Evolutionary conservation across 306 rosid genomes (phyloP).

Genomic region (Chamaecrista fasciculata): DNA sequence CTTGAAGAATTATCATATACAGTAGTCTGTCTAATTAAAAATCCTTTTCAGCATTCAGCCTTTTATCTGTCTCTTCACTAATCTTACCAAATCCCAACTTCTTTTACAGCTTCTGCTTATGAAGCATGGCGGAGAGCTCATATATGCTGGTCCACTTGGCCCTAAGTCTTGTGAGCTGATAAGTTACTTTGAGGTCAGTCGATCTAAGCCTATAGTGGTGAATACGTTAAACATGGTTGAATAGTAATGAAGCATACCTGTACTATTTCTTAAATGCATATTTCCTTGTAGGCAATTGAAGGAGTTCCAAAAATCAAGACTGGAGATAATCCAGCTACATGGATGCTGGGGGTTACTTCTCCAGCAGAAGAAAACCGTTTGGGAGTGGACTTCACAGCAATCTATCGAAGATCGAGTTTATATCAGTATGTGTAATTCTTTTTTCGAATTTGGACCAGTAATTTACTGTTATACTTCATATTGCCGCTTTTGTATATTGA

Average conservation of each 20-base stretch:
- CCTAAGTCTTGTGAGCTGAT: conserved; percentile 77
- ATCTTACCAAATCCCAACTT: conserved; percentile 28
- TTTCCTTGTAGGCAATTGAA: conserved; percentile 65
- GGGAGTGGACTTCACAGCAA: conserved; percentile 88
- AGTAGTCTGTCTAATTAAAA: conserved; percentile 11
- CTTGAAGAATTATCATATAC: conserved; percentile 6
- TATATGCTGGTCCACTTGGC: conserved; percentile 97
- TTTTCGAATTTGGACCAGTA: background rate
- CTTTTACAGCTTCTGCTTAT: conserved; percentile 73
- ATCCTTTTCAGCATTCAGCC: conserved; percentile 6
- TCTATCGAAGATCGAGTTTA: conserved; percentile 74
- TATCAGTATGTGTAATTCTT: conserved; percentile 54
- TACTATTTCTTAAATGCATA: conserved; percentile 16
- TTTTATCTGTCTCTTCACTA: conserved; percentile 13
- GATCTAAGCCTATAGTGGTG: conserved; percentile 8
- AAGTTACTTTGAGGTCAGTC: conserved; percentile 80
- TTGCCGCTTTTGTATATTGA: conserved; percentile 25
- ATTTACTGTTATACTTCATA: conserved; percentile 13
- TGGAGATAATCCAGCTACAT: conserved; percentile 91
- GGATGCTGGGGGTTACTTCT: conserved; percentile 96
- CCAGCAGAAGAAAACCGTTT: conserved; percentile 75
- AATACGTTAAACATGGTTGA: conserved; percentile 24
- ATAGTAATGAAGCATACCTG: conserved; percentile 23
- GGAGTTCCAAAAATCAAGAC: conserved; percentile 75
- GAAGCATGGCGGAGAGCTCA: conserved; percentile 98